Evolutionary conservation across 2,329 filamentous ascomycete species (phyloP).

Genomic region (Reticulascus tulasneorum): DNA sequence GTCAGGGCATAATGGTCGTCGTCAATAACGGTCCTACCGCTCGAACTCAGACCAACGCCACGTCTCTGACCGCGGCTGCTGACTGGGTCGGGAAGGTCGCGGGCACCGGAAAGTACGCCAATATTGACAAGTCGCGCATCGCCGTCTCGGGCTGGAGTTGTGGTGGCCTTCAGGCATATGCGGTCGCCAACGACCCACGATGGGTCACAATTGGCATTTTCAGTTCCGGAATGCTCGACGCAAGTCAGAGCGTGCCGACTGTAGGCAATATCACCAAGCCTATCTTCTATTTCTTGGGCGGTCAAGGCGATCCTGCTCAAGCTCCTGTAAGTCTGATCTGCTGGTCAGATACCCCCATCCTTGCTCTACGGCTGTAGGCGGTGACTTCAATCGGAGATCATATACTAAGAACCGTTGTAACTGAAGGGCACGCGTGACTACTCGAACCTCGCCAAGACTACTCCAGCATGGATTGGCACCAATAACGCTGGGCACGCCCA

Average conservation of each 20-base stretch:
- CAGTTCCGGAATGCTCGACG: constrained; percentile 4
- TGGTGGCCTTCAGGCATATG: constrained; percentile 6
- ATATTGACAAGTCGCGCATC: constrained; percentile 8
- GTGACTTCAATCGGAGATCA: too few relatives aligned
- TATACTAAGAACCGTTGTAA: background rate
- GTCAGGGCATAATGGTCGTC: too few relatives aligned
- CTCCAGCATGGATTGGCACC: constrained; percentile 6
- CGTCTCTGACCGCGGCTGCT: constrained; percentile 3
- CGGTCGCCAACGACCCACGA: constrained; percentile 2
- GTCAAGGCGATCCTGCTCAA: constrained; percentile 1
- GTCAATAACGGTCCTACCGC: too few relatives aligned
- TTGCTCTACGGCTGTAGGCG: accelerated
- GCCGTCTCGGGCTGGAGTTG: constrained; percentile 7
- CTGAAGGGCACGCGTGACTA: constrained; percentile 7
- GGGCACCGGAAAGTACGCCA: constrained; percentile 5
- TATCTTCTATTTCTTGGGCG: constrained; percentile 4
- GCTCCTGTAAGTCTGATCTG: too few relatives aligned
- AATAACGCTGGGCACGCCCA: constrained; percentile 6
- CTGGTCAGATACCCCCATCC: background rate
- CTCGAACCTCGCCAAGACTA: background rate
- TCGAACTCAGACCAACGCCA: too few relatives aligned
- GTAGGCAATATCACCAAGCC: constrained; percentile 2
- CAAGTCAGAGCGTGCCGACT: background rate
- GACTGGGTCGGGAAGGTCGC: constrained; percentile 6
- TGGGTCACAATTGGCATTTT: constrained; percentile 7